phyloP scores from a whole-genome alignment of 2,329 filamentous ascomycete species.

The Aspergillus udagawae region DNA sequence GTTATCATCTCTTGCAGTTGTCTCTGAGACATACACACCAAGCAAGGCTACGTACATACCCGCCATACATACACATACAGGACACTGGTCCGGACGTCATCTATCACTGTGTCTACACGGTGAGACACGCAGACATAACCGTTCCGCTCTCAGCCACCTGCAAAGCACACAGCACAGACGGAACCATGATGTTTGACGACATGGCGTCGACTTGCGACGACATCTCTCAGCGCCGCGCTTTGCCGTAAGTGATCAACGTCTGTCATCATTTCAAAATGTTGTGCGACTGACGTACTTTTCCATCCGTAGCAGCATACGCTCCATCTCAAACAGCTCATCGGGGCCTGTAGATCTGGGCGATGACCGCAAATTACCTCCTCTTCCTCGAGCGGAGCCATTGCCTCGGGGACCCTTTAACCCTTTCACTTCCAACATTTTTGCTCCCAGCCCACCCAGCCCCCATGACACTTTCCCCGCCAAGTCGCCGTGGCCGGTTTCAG shows the following conservation, averaged over 20 bases:
- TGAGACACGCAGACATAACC: constrained; percentile 4
- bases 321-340: constrained; percentile 17
- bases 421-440: constrained; percentile 26
- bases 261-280: neutral
- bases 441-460: constrained; percentile 29
- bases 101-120: neutral
- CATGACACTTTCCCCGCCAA: constrained; percentile 35
- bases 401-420: constrained; percentile 38
- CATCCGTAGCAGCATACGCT: constrained; percentile 18
- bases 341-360: constrained; percentile 26
- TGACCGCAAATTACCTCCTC: constrained; percentile 35
- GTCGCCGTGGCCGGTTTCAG: constrained; percentile 26
- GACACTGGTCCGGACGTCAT: neutral
- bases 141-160: constrained; percentile 10
- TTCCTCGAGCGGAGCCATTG: constrained; percentile 34
- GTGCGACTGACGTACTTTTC: constrained; percentile 1
- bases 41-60: neutral
- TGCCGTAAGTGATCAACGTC: constrained; percentile 30
- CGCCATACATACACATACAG: constrained; percentile 6
- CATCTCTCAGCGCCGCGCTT: constrained; percentile 28
- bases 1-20: neutral
- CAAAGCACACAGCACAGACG: neutral
- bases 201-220: constrained; percentile 27
- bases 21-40: constrained; percentile 8
- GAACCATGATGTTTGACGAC: constrained; percentile 28